Base-by-base conservation (phyloP, 768 basidiomycete species). In the Xerocomus spinulosus region DNA sequence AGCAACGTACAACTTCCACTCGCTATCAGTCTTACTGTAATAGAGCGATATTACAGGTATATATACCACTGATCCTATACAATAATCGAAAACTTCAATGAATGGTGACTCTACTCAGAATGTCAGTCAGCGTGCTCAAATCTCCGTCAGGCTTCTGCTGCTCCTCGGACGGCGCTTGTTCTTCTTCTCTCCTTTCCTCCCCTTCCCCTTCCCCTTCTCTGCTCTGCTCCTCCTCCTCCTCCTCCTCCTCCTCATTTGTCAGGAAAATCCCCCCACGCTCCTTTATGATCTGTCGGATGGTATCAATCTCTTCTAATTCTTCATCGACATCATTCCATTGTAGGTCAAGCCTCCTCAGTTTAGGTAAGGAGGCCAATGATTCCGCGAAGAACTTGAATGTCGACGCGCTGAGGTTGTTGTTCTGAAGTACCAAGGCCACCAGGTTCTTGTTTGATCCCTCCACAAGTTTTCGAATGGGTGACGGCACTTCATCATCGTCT, bases 251-350 rank as follows among this genome's bases (percentile, higher is more conserved):
- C 46, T 93, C 87, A 2, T 78, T 75, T 0, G 80, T 72, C 7
- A 83, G 68, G 5, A 89, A 62, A 53, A 78, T 85, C 3, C 87
- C 87, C 25, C 82, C 81, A 24, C 85, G 78, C 48, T 73, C 74
- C 62, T 77, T 81, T 60, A 90, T 67, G 45, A 76, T 72, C 38
- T 75, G 63, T 12, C 66, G 67, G 44, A 91, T 66, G 40, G 75
- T 70, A 48, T 78, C 25, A 24, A 49, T 56, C 54, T 76, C 68
- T 52, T 82, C 85, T 40, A 82, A 82, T 24, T 85, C 83, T 44
- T 88, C 90, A 37, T 91, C 87, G 49, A 81, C 75, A 12, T 94
- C 93, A 57, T 94, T 97, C 71, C 89, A 92, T 61, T 95, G 93
- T 50, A 97, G 60, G 64, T 97, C 95, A 44, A 98, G 67, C 45